Evolutionary conservation across 768 basidiomycete species (phyloP), one percentile per base, ranked within the genome.

Genomic region (Psilocybe tampanensis): DNA sequence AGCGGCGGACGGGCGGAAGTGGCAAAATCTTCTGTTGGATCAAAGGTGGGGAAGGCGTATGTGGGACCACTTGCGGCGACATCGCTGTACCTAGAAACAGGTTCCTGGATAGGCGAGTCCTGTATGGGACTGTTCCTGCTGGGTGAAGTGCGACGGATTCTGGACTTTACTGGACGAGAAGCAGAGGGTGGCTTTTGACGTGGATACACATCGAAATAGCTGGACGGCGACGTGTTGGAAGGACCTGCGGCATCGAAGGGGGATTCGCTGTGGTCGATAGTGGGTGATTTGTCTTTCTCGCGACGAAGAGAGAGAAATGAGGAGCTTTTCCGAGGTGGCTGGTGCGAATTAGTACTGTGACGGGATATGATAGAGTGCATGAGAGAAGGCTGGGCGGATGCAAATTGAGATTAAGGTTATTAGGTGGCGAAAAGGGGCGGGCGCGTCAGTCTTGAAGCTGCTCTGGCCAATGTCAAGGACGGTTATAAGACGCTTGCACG

Each of bases 261-360:
- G 18, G 63, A 60, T 42, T 64, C 58, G 53, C 45, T 60, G 47
- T 68, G 23, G 56, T 68, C 54, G 43, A 12, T 33, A 23, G 55
- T 47, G 32, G 59, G 22, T 26, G 60, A 33, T 66, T 76, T 76
- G 56, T 79, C 73, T 66, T 77, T 80, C 70, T 81, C 81, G 57
- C 77, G 77, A 57, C 78, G 73, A 47, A 85, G 72, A 23, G 86
- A 86, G 32, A 85, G 67, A 65, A 85, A 83, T 8, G 86, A 85
- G 19, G 78, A 72, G 62, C 78, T 85, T 69, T 82, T 84, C 57
- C 78, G 76, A 15, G 84, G 80, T 23, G 70, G 70, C 54, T 76
- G 80, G 39, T 77, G 67, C 19, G 75, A 65, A 56, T 70, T 59
- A 47, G 72, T 68, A 57, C 72, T 69, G 57, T 74, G 74, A 51